Base-by-base conservation (phyloP, 2,329 filamentous ascomycete genomes). In the Hirsutella rhossiliensis region DNA sequence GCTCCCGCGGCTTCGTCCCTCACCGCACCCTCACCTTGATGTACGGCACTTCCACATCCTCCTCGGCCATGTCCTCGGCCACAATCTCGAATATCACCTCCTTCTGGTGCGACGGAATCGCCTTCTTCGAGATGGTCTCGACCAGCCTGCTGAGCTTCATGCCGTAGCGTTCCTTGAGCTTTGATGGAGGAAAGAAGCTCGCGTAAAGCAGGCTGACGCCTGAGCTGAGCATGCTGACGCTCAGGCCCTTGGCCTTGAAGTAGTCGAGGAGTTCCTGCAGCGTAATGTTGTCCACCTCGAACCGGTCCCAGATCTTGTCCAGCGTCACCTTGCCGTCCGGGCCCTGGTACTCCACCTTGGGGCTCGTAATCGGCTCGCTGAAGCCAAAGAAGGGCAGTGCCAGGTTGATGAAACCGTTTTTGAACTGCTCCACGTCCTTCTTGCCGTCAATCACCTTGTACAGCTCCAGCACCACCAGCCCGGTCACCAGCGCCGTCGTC, bases 371-470 rank as follows among this genome's bases (percentile, higher is more conserved):
- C 3, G 92, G 92, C 67, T 98, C 92, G 58, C 87, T 94, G 76
- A 98, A 98, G 34, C 90, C 90, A 55, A 98, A 95, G 76, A 98
- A 97, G 1, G 92, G 92, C 50, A 98, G 70, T 2, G 92, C 92
- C 53, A 98, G 69, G 68, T 98, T 98, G 67, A 97, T 75, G 65
- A 98, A 98, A 15, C 92, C 92, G 60, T 98, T 98, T 78, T 97
- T 97, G 80, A 94, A 98, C 66, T 97, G 86, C 68, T 97, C 92
- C 51, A 96, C 83, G 54, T 97, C 87, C n/a, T 76, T 78, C 73
- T 98, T 96, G 59, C 88, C 90, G 58, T 97, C 92, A 39, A 98
- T 73, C 50, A 98, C 78, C 78, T 98, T 98, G 81, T 87, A 96
- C 40, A 97, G 69, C 69, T 98, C 92, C 39, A 98, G 70, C 15